Base-by-base conservation (phyloP, 2,329 filamentous ascomycete species). In the Penicillium corylophilum region DNA sequence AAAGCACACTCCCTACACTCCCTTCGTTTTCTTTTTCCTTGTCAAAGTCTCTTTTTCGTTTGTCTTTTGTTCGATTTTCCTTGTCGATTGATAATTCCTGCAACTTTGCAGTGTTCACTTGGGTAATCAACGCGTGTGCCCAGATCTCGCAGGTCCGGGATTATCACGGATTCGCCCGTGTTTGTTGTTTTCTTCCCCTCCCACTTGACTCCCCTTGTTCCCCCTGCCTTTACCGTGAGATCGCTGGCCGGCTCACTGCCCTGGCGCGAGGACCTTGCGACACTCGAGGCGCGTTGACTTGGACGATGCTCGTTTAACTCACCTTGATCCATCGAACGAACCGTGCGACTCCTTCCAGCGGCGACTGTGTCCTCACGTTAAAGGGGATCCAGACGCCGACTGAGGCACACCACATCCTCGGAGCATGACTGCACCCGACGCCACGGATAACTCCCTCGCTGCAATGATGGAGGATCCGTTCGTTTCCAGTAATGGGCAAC, bases 391-490 rank as follows among this genome's bases (percentile, higher is more conserved):
- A 49, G 57, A 52, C 47, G 57, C 48, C 51, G 57, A 43, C 45
- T 46, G 54, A 56, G 54, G 46, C 40, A 28, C 45, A 24, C 45
- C 46, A 24, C 28, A 46, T 38, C 44, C 44, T 44, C 46, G 45
- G 43, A 57, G 50, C 18, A 62, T 62, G 57, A 54, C 55, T 38
- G 31, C 55, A 44, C 40, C 55, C 31, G 47, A 57, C 36, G 16
- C 45, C 26, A 54, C 59, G 48, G 55, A 51, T 46, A 55, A 36
- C 46, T 52, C 55, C 52, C 54, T 59, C 22, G 52, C 61, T 20
- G 53, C 63, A 31, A 60, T 64, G 59, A 61, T 65, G 60, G 68
- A 79, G 64, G 84, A 87, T 59, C 84, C 84, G 40, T 87, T 87
- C 64, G 71, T 84, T 53, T 73, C 77, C 53, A 74, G 63, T 58